These are phyloP conservation scores for Pleurozium schreberi DNA, from an alignment of 225 moss, liverwort and hornwort species.

Conservation along the genomic window DNA sequence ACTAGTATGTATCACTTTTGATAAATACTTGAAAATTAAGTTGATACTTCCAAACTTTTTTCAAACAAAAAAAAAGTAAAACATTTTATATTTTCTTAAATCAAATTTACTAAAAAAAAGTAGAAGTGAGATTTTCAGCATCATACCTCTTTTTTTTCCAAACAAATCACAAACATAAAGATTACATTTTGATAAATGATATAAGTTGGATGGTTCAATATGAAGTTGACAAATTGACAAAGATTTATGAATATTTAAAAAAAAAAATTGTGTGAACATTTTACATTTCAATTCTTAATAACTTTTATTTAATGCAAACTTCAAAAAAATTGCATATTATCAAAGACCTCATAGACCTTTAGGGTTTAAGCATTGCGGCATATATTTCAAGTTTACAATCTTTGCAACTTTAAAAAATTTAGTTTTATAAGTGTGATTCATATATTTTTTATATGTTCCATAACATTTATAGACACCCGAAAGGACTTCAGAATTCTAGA, in stretches of 20 bases:
- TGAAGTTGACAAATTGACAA: not conserved
- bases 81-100: not conserved
- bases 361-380: no score
- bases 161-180: no score
- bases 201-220: not conserved
- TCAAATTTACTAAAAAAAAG: not conserved
- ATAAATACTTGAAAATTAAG: not conserved
- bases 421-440: not conserved
- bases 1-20: no score
- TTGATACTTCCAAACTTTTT: not conserved
- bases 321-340: not conserved
- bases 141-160: not conserved
- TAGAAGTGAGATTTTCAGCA: no score
- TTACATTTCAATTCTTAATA: not conserved
- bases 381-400: not conserved
- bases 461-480: rapidly evolving
- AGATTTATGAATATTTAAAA: not conserved
- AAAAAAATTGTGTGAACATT: no score
- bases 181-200: no score
- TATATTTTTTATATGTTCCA: not conserved
- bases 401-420: not conserved
- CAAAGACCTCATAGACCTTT: no score
- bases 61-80: no score
- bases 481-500: not conserved
- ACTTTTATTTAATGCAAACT: not conserved